Evolutionary conservation across 2,329 filamentous ascomycete genomes (phyloP), one percentile per base, ranked within the genome.

Genomic region (Aureobasidium pullulans): DNA sequence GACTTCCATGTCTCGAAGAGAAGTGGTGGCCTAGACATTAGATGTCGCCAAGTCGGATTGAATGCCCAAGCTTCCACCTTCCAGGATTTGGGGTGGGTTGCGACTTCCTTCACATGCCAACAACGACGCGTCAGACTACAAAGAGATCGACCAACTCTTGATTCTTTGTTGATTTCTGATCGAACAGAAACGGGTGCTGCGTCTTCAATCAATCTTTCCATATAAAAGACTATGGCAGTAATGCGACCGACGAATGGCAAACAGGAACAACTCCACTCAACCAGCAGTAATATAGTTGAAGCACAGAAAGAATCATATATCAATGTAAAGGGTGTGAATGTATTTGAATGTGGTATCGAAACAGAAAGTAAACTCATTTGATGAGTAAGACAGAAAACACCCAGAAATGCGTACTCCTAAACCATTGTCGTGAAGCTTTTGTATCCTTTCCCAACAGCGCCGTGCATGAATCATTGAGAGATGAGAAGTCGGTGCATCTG

Each of bases 351-450:
- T 44, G 52, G 39, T 56, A 56, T 56, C 52, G 39, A 46, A 29
- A 28, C 29, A 31, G 36, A 56, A 36, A n/a, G 13, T 29, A 29
- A 31, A 46, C 52, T 44, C 52, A 29, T 16, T 43, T 29, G 11
- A 28, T 37, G 39, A 36, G 37, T 40, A 15, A 34, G 46, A 36
- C 39, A 36, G 36, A 54, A 44, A 46, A 56, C 52, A 56, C 52
- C 52, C 52, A n/a, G 40, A 56, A 56, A 56, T 56, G 52, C 52
- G 40, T 56, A 44, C 40, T 29, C 52, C 52, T 29, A 56, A 32
- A 56, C 52, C 52, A 56, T 56, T 46, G 36, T 56, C 52, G 40
- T 56, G 31, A 56, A 56, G 52, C 52, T 56, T 56, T 46, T 56
- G 19, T 32, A 32, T 29, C 40, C 40, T 46, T 36, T 44, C 40